Evolutionary conservation across 2,329 filamentous ascomycete species (phyloP).

Genomic region (Alternaria sp.): DNA sequence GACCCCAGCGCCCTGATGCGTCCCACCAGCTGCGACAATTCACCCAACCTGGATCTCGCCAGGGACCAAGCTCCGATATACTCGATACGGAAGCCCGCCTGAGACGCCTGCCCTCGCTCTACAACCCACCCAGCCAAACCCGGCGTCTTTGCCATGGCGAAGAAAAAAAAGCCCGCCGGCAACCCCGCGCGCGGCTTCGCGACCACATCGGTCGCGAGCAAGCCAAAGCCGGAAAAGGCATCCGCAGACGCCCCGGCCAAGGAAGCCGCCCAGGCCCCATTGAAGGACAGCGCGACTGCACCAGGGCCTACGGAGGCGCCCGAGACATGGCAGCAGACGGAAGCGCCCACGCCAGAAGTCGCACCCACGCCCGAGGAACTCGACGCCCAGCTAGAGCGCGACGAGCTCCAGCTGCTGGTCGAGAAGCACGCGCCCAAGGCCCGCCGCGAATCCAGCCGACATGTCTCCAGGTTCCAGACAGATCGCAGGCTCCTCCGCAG

Average conservation of each 20-base stretch:
- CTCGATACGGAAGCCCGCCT: slow-evolving; percentile 45
- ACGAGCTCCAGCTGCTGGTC: slow-evolving; percentile 86
- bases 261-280: slow-evolving; percentile 15
- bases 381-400: slow-evolving; percentile 85
- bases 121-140: slow-evolving; percentile 1
- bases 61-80: slow-evolving; percentile 49
- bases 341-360: slow-evolving; percentile 46
- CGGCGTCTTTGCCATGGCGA: slow-evolving; percentile 68
- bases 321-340: slow-evolving; percentile 14
- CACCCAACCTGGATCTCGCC: slow-evolving; percentile 47
- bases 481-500: slow-evolving; percentile 82
- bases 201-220: slow-evolving; percentile 90
- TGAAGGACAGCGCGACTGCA: slow-evolving; percentile 27
- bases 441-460: slow-evolving; percentile 78
- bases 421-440: slow-evolving; percentile 84
- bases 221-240: slow-evolving; percentile 63
- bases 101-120: slow-evolving; percentile 17
- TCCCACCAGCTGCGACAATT: slow-evolving; percentile 33
- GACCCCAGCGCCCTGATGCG: slow-evolving; percentile 44
- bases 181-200: slow-evolving; percentile 94
- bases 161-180: slow-evolving; percentile 88
- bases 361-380: slow-evolving; percentile 82
- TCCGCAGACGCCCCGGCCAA: slow-evolving; percentile 30
- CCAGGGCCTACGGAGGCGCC: slow-evolving; percentile 12
- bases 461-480: slow-evolving; percentile 80